phyloP scores from a whole-genome alignment of 1,284 basidiomycete genomes.

The Ganoderma lucidum region DNA sequence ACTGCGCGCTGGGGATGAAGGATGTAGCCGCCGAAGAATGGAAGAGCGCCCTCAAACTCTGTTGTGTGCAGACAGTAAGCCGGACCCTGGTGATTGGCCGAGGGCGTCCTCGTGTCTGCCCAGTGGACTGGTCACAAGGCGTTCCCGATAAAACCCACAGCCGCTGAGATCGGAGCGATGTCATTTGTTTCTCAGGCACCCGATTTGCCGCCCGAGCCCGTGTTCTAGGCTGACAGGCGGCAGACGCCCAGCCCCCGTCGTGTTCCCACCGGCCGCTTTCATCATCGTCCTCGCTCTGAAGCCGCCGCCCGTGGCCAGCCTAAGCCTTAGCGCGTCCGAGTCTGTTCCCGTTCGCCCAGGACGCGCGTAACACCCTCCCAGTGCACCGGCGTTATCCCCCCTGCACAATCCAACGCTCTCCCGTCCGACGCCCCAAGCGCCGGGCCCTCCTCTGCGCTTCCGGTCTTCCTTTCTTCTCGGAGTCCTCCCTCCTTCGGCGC shows the following conservation, averaged over 20 bases:
- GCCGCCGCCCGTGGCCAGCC: background rate
- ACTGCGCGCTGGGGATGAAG: constrained; percentile 14
- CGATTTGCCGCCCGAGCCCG: constrained; percentile 33
- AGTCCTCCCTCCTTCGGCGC: constrained; percentile 5
- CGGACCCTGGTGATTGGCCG: constrained; percentile 24
- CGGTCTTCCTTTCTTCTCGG: constrained; percentile 11
- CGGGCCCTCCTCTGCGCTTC: background rate
- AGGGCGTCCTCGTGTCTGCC: constrained; percentile 36
- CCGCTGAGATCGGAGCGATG: constrained; percentile 46
- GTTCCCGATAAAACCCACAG: constrained; percentile 39
- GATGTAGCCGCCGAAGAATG: constrained; percentile 30
- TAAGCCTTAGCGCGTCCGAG: background rate
- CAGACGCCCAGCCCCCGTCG: background rate
- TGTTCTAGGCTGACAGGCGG: constrained; percentile 26
- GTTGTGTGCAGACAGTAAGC: constrained; percentile 17
- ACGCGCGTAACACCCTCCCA: background rate
- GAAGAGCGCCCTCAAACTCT: constrained; percentile 34
- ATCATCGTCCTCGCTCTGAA: background rate
- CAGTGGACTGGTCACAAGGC: constrained; percentile 37
- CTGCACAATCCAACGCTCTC: constrained; percentile 11
- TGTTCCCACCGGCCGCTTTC: constrained; percentile 2
- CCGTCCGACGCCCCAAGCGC: constrained; percentile 8
- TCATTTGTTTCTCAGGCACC: constrained; percentile 41
- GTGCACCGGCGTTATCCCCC: constrained; percentile 13
- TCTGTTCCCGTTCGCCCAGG: too few relatives aligned